Percentiles rank a stretch among this genome's conserved stretches.
Conservation (phyloP, 148 eudicot species). For the Vaccinium darrowii region DNA sequence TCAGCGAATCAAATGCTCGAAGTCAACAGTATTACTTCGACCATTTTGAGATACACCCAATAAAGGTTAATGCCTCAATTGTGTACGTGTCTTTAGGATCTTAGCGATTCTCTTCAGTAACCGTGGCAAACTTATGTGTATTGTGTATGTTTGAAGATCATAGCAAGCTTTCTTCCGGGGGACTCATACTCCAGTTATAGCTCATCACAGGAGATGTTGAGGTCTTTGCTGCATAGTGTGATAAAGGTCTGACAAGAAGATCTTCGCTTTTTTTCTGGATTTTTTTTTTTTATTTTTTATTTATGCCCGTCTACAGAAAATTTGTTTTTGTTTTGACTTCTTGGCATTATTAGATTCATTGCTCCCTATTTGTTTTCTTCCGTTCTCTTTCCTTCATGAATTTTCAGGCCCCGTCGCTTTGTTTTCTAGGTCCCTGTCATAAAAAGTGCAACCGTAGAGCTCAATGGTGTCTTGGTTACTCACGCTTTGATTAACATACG, state of each 20-base stretch:
- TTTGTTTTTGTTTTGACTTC: not conserved
- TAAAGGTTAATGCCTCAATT: constrained; percentile 57
- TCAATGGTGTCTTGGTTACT: constrained; percentile 89
- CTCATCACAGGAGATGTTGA: constrained; percentile 81
- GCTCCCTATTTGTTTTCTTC: constrained; percentile 4
- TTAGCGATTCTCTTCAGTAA: constrained; percentile 7
- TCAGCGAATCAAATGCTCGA: constrained; percentile 62
- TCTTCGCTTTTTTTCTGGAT: not conserved
- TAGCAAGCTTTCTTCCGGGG: constrained; percentile 91
- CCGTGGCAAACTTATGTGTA: constrained; percentile 2
- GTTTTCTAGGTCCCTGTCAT: constrained; percentile 67
- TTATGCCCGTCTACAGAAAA: not conserved
- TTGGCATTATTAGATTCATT: not conserved
- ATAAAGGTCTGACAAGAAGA: constrained; percentile 61
- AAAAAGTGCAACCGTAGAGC: constrained; percentile 75
- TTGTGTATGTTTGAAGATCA: constrained; percentile 49
- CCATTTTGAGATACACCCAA: constrained; percentile 96
- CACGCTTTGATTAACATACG: constrained; percentile 90
- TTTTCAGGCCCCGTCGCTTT: constrained; percentile 1
- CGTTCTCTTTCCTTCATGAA: not conserved
- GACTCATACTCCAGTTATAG: constrained; percentile 79
- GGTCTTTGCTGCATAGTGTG: constrained; percentile 88
- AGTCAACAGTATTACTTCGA: constrained; percentile 93
- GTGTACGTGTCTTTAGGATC: constrained; percentile 4
- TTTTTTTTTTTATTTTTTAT: no score